phyloP scores from a whole-genome alignment of 2,329 filamentous ascomycete species.

The Clathrospora elynae region DNA sequence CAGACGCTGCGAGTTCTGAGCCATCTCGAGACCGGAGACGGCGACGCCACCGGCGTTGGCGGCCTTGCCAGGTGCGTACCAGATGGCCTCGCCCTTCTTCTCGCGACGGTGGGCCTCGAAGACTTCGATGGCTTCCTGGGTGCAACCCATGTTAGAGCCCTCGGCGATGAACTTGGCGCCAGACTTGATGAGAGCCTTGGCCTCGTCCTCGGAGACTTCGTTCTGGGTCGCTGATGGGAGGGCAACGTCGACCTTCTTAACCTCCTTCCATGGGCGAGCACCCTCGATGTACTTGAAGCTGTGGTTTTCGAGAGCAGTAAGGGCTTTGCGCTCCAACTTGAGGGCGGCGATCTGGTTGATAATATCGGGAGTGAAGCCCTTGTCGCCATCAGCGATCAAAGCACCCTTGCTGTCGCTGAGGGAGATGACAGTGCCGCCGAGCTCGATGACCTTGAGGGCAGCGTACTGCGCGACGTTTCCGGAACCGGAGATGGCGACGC shows the following conservation, averaged over 20 bases:
- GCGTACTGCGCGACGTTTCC: conserved; percentile 99
- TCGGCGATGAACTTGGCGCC: conserved; percentile 89
- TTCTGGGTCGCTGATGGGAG: conserved; percentile 96
- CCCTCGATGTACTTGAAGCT: conserved; percentile 87
- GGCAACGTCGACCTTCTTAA: conserved; percentile 86
- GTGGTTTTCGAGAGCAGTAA: conserved; percentile 71
- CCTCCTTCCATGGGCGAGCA: conserved; percentile 88
- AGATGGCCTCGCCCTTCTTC: conserved; percentile 75
- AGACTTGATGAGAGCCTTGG: conserved; percentile 74
- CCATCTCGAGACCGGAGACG: conserved; percentile 98
- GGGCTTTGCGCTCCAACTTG: conserved; percentile 84
- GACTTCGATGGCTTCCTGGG: conserved; percentile 88
- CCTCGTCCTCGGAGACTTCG: conserved; percentile 92
- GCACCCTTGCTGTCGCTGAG: conserved; percentile 91
- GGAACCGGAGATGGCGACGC: conserved; percentile 92
- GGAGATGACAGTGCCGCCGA: conserved; percentile 89
- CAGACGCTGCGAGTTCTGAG: conserved; percentile 90
- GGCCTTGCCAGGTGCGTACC: conserved; percentile 95
- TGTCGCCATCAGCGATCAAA: conserved; percentile 73
- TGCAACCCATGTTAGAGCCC: conserved; percentile 99
- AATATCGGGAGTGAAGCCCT: conserved; percentile 77
- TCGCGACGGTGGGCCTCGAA: conserved; percentile 79
- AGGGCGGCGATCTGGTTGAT: conserved; percentile 78
- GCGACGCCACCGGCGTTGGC: conserved; percentile 97
- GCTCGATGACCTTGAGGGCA: conserved; percentile 93